These are phyloP conservation scores for Opeltia flavorubescens DNA, from an alignment of 495 filamentous ascomycete species.

Conservation along the genomic window DNA sequence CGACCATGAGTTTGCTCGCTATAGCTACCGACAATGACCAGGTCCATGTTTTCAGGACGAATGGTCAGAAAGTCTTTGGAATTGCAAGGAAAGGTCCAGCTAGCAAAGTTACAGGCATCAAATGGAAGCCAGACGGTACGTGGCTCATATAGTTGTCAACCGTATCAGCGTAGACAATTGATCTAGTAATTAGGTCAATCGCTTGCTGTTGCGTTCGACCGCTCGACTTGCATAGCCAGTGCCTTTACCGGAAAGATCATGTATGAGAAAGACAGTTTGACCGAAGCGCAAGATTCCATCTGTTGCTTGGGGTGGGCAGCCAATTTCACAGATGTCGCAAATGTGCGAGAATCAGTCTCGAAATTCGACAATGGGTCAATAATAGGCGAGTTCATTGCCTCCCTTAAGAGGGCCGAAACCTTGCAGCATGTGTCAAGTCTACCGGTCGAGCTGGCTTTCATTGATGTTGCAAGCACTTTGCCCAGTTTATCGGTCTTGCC, in stretches of 20 bases:
- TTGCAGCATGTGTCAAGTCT: constrained; percentile 37
- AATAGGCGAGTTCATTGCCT: constrained; percentile 28
- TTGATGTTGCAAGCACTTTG: constrained; percentile 68
- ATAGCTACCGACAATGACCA: constrained; percentile 52
- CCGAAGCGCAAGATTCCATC: constrained; percentile 28
- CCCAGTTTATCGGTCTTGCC: constrained; percentile 66
- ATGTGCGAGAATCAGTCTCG: constrained; percentile 28
- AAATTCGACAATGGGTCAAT: constrained; percentile 26
- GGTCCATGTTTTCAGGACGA: constrained; percentile 50
- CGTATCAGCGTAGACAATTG: neutral
- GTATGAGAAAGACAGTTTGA: constrained; percentile 44
- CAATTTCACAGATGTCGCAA: constrained; percentile 47
- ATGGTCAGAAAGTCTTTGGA: constrained; percentile 56
- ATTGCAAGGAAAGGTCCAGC: constrained; percentile 31
- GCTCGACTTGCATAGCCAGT: constrained; percentile 57
- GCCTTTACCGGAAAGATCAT: constrained; percentile 65
- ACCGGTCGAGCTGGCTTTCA: constrained; percentile 59
- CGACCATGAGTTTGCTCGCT: constrained; percentile 67
- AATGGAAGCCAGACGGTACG: constrained; percentile 73
- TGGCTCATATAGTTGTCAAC: constrained; percentile 5
- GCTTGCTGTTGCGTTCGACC: constrained; percentile 65
- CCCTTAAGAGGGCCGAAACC: neutral
- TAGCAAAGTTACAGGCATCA: constrained; percentile 37
- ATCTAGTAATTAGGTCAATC: constrained; percentile 38
- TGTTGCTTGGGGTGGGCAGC: constrained; percentile 61